Evolutionary conservation across 768 basidiomycete species (phyloP).

Genomic region (Vararia minispora): DNA sequence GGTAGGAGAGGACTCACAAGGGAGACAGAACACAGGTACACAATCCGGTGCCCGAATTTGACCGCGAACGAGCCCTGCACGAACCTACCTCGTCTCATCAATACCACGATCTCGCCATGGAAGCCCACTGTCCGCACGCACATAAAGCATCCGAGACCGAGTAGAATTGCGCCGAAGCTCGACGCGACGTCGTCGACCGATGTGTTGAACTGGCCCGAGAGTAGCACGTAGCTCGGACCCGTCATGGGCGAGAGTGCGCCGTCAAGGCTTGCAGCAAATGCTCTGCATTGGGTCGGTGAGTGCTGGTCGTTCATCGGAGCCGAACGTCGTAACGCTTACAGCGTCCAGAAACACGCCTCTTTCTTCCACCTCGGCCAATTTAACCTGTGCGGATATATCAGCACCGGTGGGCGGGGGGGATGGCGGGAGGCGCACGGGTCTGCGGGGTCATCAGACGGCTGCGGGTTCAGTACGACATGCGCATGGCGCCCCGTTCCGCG

Average conservation of each 20-base stretch:
- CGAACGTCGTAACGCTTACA: conserved; percentile 25
- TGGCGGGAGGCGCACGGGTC: conserved; percentile 25
- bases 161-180: conserved; percentile 29
- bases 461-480: conserved; percentile 30
- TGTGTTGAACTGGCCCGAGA: conserved; percentile 29
- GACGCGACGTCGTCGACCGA: conserved; percentile 32
- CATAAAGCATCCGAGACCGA: conserved; percentile 33
- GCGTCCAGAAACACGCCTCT: conserved; percentile 34
- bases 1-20: conserved; percentile 19
- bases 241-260: conserved; percentile 33
- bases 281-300: conserved; percentile 15
- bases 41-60: conserved; percentile 35
- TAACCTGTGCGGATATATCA: conserved; percentile 15
- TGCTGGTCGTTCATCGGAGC: too few species aligned
- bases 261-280: conserved; percentile 30
- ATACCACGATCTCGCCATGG: background rate
- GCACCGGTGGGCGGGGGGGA: background rate
- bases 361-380: conserved; percentile 37
- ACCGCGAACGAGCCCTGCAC: conserved; percentile 28
- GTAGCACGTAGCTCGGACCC: conserved; percentile 30
- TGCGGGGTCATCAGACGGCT: conserved; percentile 32
- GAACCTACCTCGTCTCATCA: conserved; percentile 18
- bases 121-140: conserved; percentile 11
- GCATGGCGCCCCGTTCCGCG: conserved; percentile 26
- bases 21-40: conserved; percentile 29